Evolutionary conservation across 371 early-diverging fungal genomes (phyloP), one percentile per base, ranked within the genome.

Genomic region (Mortierella sp.): DNA sequence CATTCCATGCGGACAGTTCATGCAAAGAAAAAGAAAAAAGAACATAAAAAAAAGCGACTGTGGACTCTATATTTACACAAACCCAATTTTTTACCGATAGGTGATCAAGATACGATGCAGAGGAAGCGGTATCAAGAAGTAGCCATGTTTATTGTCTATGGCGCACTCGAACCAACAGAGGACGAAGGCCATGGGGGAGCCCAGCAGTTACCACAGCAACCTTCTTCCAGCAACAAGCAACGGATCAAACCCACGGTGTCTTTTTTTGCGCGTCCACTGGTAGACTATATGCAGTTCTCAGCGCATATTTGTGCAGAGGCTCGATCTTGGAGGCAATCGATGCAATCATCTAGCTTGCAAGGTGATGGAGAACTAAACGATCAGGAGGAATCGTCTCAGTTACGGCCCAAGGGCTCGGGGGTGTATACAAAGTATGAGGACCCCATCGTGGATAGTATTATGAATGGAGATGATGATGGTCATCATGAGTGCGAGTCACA

Each of bases 81-180:
- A 37, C 37, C 3, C 9, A 5, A 37, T 9, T 37, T 9, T 37
- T 37, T 9, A 37, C 37, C 3, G 9, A 5, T 37, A 5, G 37
- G 5, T 5, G 37, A 9, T 37, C 37, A 37, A 37, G 37, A 37
- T 5, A 37, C 37, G 37, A 57, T 37, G 16, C 60, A 57, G 23
- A 47, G 43, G 16, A 60, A 47, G 28, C n/a, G 64, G 7, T 65
- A 60, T 25, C 66, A 75, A 55, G 75, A 67, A 1, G 51, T 67
- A 15, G 43, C 59, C 16, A 70, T 70, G 70, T 75, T 75, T 28
- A 21, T 75, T 25, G 67, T 75, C 15, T 75, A 75, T 21, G 70
- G 70, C 6, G 52, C 52, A 25, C 55, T 75, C 3, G 37, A 37
- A 5, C 37, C 37, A 37, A 9, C 9, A 9, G 37, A 37, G 16